Conservation (phyloP, 2,329 filamentous ascomycete genomes). For the Mycosphaerella sp. region DNA sequence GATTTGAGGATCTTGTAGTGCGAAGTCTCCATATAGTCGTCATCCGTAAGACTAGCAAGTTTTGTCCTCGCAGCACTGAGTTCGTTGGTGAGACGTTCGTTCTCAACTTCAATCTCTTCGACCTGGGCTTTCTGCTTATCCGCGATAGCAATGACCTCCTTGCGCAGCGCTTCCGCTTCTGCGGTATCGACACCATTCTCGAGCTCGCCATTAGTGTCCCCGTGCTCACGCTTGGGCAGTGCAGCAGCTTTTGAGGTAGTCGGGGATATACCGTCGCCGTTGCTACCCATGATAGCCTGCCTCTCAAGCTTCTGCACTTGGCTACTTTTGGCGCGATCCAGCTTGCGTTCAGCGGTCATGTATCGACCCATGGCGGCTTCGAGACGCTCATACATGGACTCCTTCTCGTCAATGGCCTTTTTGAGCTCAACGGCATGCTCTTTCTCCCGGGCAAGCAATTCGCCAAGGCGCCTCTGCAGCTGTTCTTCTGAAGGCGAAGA, state of each 20-base stretch:
- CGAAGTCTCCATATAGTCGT: conserved; percentile 88
- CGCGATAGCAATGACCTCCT: conserved; percentile 68
- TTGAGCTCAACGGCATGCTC: conserved; percentile 35
- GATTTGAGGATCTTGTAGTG: conserved; percentile 87
- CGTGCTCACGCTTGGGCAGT: conserved; percentile 46
- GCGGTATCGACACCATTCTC: conserved; percentile 53
- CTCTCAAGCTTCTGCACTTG: conserved; percentile 90
- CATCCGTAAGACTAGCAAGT: conserved; percentile 71
- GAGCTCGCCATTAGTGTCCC: conserved; percentile 46
- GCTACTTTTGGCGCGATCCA: conserved; percentile 80
- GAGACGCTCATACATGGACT: conserved; percentile 66
- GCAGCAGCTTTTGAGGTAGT: conserved; percentile 36
- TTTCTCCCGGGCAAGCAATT: conserved; percentile 75
- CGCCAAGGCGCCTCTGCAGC: conserved; percentile 68
- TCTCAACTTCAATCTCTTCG: conserved; percentile 70
- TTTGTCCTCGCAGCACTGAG: conserved; percentile 65
- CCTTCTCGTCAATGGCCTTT: conserved; percentile 28
- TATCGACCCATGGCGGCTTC: conserved; percentile 86
- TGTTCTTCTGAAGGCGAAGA: conserved; percentile 60
- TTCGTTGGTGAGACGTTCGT: conserved; percentile 68
- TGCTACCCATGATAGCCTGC: conserved; percentile 69
- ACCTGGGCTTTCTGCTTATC: conserved; percentile 85
- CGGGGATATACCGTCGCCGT: conserved; percentile 38
- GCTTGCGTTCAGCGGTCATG: conserved; percentile 89
- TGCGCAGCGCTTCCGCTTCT: conserved; percentile 68